Evolutionary conservation across 2,329 filamentous ascomycete genomes (phyloP).

Genomic region (Fusarium vanettenii): DNA sequence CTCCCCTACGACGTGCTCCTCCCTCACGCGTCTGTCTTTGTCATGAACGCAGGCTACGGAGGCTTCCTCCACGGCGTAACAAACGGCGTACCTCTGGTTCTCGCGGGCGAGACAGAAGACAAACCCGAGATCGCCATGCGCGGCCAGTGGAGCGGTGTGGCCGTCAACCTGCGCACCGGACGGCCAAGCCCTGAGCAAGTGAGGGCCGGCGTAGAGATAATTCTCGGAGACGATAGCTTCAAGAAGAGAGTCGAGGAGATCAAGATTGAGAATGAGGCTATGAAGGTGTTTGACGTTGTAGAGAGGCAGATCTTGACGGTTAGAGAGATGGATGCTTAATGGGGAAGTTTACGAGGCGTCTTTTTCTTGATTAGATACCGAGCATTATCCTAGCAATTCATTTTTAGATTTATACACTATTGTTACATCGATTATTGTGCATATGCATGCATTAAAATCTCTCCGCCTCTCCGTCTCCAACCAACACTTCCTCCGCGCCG

Average conservation of each 20-base stretch:
- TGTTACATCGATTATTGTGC: neutral
- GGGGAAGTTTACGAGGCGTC: neutral
- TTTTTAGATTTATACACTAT: neutral
- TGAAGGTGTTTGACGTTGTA: slow-evolving; percentile 39
- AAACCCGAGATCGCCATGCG: slow-evolving; percentile 56
- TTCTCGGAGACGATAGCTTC: slow-evolving; percentile 46
- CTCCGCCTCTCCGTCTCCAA: neutral
- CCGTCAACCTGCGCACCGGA: slow-evolving; percentile 56
- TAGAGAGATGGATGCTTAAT: neutral
- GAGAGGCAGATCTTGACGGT: slow-evolving; percentile 38
- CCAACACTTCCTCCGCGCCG: slow-evolving; percentile 15
- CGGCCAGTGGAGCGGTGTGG: slow-evolving; percentile 57
- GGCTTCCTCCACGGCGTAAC: slow-evolving; percentile 58
- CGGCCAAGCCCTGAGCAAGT: slow-evolving; percentile 45
- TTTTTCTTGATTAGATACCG: neutral
- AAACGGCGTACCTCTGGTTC: slow-evolving; percentile 60
- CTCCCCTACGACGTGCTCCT: slow-evolving; percentile 61
- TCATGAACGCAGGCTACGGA: slow-evolving; percentile 62
- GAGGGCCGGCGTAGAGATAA: slow-evolving; percentile 44
- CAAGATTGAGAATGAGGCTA: slow-evolving; percentile 48
- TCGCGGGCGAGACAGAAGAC: slow-evolving; percentile 56
- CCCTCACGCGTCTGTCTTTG: slow-evolving; percentile 56
- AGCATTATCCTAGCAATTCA: neutral
- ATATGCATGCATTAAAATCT: neutral
- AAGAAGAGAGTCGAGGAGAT: slow-evolving; percentile 47